Evolutionary conservation across 2,329 filamentous ascomycete species (phyloP), one percentile per base, ranked within the genome.

Genomic region (Xylaria sp.): DNA sequence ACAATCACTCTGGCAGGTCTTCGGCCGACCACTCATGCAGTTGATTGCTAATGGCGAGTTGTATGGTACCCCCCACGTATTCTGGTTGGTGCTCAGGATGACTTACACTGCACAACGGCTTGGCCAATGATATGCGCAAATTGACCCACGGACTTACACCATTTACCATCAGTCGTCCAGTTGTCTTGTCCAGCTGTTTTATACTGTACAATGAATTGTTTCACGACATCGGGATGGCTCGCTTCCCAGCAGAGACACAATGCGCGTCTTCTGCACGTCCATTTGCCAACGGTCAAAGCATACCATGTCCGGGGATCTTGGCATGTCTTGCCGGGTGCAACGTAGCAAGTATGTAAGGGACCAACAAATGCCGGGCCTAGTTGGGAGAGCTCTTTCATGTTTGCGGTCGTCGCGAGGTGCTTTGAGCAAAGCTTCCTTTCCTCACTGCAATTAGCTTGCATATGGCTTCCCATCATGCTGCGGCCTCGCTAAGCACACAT

Each of bases 121-220:
- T 41, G 46, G 31, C 62, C 31, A 58, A 67, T 67, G 23, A 54
- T n/a, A 48, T 54, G 28, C 31, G n/a, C 25, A 46, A 28, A 62
- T 67, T 62, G 59, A 54, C 59, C 59, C 64, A 67, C 64, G 64
- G 57, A 66, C 51, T 20, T 48, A n/a, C 33, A 41, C n/a, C 18
- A 33, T n/a, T 13, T 10, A 25, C 9, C 7, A 52, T 23, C 15
- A 28, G 23, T 13, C 18, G 23, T 20, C 41, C 8, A 36, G 39
- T 18, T 41, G 39, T 28, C 28, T 28, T 28, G 6, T 28, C 28
- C 3, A 28, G 28, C 28, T 28, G 28, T 3, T 25, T 28, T 28
- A 28, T 41, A 3, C 12, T 25, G 2, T 13, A 54, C 28, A 56
- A 56, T 56, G 54, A 52, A 13, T 58, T 9, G 59, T 59, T 31